Conservation (phyloP, 75 land plant genomes). For the Pinus tabuliformis region DNA sequence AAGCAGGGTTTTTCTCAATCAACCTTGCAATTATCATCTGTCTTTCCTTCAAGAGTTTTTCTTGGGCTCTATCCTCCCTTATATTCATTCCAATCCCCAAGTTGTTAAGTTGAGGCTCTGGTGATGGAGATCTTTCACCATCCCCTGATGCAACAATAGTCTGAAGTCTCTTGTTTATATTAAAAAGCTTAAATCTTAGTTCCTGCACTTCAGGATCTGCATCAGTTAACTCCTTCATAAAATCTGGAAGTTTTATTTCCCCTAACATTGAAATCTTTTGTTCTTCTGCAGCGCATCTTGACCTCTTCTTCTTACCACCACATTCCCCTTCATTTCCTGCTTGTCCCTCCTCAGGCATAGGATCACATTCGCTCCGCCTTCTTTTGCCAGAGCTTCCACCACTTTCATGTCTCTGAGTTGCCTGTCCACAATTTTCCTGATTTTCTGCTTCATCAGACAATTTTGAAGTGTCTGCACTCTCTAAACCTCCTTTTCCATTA, state of each 20-base stretch:
- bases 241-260: slow-evolving; percentile 30
- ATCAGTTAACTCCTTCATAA: slow-evolving; percentile 8
- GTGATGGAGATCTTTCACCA: slow-evolving; percentile 32
- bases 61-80: slow-evolving; percentile 18
- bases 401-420: slow-evolving; percentile 7
- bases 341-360: slow-evolving; percentile 3
- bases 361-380: slow-evolving; percentile 23
- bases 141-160: slow-evolving; percentile 15
- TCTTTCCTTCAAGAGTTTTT: slow-evolving; percentile 24
- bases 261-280: slow-evolving; percentile 15
- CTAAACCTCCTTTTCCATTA: no score
- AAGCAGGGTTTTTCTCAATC: slow-evolving; percentile 28
- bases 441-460: background rate
- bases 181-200: slow-evolving; percentile 19
- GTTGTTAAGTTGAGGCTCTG: slow-evolving; percentile 30
- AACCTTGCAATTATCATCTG: slow-evolving; percentile 30
- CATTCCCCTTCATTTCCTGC: slow-evolving; percentile 8
- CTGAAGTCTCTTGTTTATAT: slow-evolving; percentile 30
- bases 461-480: background rate
- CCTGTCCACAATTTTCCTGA: background rate
- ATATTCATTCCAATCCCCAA: slow-evolving; percentile 25
- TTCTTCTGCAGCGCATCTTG: slow-evolving; percentile 38
- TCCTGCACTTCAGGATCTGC: slow-evolving; percentile 21
- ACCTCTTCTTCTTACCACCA: slow-evolving; percentile 19
- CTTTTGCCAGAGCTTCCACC: slow-evolving; percentile 27